Conservation (phyloP, 495 filamentous ascomycete species). For the Podospora sp. region DNA sequence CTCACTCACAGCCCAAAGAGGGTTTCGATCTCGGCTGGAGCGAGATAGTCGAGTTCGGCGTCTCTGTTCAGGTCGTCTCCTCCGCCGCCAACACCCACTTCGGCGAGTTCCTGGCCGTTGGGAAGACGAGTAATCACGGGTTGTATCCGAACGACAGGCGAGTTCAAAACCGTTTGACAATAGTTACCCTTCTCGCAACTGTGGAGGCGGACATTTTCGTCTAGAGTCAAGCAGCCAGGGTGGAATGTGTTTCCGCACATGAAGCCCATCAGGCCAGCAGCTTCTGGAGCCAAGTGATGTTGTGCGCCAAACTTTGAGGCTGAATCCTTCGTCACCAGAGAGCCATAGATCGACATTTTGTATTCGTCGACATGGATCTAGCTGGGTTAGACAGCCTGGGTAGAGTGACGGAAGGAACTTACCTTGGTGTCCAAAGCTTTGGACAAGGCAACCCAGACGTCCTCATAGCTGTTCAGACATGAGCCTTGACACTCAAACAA, state of each 20-base stretch:
- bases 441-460: conserved; percentile 85
- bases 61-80: conserved; percentile 70
- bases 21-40: conserved; percentile 44
- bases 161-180: conserved; percentile 59
- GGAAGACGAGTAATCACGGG: conserved; percentile 67
- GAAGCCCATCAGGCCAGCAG: conserved; percentile 72
- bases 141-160: conserved; percentile 70
- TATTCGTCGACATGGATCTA: conserved; percentile 85
- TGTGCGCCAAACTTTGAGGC: conserved; percentile 37
- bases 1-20: conserved; percentile 54
- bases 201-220: conserved; percentile 71
- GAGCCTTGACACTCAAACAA: neutral
- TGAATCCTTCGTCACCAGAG: conserved; percentile 51
- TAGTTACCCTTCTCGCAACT: conserved; percentile 78
- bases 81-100: conserved; percentile 78
- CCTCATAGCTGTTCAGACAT: conserved; percentile 60
- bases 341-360: conserved; percentile 71
- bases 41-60: conserved; percentile 63
- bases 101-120: conserved; percentile 63
- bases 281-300: conserved; percentile 55
- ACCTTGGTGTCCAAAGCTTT: conserved; percentile 68
- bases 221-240: conserved; percentile 69
- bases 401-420: neutral
- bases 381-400: conserved; percentile 4
- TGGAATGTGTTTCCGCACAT: conserved; percentile 70